A percentile compares a stretch with the other conserved stretches of the same genome.
phyloP scores from a whole-genome alignment of 768 basidiomycete genomes.

The Russula virescens region DNA sequence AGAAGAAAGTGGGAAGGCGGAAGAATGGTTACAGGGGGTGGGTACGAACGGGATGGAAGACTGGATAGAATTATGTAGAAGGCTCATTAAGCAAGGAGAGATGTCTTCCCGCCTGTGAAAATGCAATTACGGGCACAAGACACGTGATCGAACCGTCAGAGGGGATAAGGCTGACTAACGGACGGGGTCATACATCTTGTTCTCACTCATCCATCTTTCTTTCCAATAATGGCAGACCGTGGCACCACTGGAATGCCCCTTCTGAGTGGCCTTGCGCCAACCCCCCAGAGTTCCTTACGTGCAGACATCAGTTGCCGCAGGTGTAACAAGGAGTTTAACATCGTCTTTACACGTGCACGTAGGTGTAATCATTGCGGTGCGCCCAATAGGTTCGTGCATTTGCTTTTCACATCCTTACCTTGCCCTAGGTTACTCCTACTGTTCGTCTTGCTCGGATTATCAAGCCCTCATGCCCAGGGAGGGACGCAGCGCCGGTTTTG shows the following conservation, averaged over 20 bases:
- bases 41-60: conserved; percentile 51
- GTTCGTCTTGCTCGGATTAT: conserved; percentile 67
- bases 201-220: neutral
- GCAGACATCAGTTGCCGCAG: conserved; percentile 50
- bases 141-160: neutral
- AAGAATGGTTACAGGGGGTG: conserved; percentile 56
- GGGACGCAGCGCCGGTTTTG: conserved; percentile 52
- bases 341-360: conserved; percentile 57
- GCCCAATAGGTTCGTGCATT: neutral
- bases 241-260: conserved; percentile 50
- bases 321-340: conserved; percentile 68
- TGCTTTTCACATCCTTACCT: conserved; percentile 10
- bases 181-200: neutral
- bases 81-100: conserved; percentile 28
- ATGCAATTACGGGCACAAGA: too few relatives aligned
- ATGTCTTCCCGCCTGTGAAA: too few relatives aligned
- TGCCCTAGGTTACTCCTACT: conserved; percentile 60
- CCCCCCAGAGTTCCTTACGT: conserved; percentile 32
- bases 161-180: neutral
- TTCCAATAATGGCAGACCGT: conserved; percentile 11
- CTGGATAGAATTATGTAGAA: conserved; percentile 51
- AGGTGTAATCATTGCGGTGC: conserved; percentile 73
- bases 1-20: conserved; percentile 50
- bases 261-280: conserved; percentile 58
- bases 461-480: conserved; percentile 71